A percentile compares a stretch with the other conserved stretches of the same genome.
These are phyloP conservation scores for Bonia amplexicaulis DNA, from an alignment of 176 grass and related monocot species.

Conservation along the genomic window DNA sequence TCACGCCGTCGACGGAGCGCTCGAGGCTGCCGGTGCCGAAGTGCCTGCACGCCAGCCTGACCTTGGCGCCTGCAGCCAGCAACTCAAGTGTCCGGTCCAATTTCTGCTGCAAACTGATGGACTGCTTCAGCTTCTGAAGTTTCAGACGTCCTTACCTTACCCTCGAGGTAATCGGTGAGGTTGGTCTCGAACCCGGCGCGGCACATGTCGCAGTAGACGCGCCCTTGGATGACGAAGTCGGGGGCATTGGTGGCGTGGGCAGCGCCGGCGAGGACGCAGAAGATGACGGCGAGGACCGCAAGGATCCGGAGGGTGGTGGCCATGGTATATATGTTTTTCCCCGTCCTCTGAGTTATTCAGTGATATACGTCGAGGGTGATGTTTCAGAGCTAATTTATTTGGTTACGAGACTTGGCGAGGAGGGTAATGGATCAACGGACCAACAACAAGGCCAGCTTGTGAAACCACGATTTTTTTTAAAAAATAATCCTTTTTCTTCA, in stretches of 20 bases:
- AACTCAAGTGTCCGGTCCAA: too few species aligned
- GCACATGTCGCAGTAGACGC: constrained; percentile 68
- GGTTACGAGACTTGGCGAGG: background rate
- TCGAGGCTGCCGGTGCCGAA: constrained; percentile 33
- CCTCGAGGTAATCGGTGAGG: constrained; percentile 44
- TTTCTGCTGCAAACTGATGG: background rate
- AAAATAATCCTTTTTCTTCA: too few species aligned
- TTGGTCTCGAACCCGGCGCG: constrained; percentile 65
- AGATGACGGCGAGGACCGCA: background rate
- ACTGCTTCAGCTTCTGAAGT: background rate
- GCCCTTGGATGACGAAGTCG: constrained; percentile 41
- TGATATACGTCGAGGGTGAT: too few species aligned
- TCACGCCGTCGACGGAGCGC: constrained; percentile 36
- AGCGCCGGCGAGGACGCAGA: background rate
- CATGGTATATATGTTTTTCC: too few species aligned
- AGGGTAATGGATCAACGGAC: background rate
- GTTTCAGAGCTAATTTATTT: background rate
- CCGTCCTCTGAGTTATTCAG: too few species aligned
- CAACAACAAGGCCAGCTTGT: background rate
- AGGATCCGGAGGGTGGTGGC: too few species aligned
- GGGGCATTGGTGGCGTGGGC: background rate
- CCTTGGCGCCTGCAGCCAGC: constrained; percentile 45
- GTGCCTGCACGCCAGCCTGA: constrained; percentile 71
- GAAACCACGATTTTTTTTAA: too few species aligned
- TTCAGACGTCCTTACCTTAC: background rate